Evolutionary conservation across 2,329 filamentous ascomycete species (phyloP).

Genomic region (Myriangium duriaei): DNA sequence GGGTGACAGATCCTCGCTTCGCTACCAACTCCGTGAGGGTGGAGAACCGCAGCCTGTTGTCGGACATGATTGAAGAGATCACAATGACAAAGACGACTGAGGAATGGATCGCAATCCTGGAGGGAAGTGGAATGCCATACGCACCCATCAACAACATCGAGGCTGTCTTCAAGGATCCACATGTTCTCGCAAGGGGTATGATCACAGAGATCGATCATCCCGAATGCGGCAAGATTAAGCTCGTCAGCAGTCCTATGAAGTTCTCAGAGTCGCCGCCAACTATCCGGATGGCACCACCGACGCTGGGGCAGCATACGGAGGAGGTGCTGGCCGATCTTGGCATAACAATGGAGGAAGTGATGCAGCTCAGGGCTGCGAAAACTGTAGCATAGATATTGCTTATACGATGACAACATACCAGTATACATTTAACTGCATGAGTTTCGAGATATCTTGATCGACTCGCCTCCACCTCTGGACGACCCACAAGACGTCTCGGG

Average conservation of each 20-base stretch:
- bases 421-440: no score
- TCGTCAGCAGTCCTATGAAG: constrained; percentile 92
- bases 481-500: no score
- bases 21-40: constrained; percentile 48
- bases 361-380: constrained; percentile 50
- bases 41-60: constrained; percentile 61
- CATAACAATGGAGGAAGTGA: constrained; percentile 46
- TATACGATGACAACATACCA: no score
- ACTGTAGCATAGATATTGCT: constrained; percentile 45
- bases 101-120: constrained; percentile 76
- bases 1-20: constrained; percentile 45
- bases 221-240: constrained; percentile 69
- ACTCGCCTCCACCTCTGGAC: no score
- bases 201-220: constrained; percentile 76
- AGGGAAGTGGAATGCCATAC: constrained; percentile 89
- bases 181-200: constrained; percentile 75
- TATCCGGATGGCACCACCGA: constrained; percentile 67
- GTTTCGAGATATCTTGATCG: no score
- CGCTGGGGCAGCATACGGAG: constrained; percentile 74
- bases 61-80: constrained; percentile 63
- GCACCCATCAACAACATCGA: constrained; percentile 91
- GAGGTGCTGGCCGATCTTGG: constrained; percentile 57
- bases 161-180: constrained; percentile 67
- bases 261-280: constrained; percentile 72
- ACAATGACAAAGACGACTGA: constrained; percentile 67